Percentiles rank a stretch among this genome's conserved stretches.
phyloP scores from a whole-genome alignment of 1,284 basidiomycete species.

The Sanghuangporus weigelae region DNA sequence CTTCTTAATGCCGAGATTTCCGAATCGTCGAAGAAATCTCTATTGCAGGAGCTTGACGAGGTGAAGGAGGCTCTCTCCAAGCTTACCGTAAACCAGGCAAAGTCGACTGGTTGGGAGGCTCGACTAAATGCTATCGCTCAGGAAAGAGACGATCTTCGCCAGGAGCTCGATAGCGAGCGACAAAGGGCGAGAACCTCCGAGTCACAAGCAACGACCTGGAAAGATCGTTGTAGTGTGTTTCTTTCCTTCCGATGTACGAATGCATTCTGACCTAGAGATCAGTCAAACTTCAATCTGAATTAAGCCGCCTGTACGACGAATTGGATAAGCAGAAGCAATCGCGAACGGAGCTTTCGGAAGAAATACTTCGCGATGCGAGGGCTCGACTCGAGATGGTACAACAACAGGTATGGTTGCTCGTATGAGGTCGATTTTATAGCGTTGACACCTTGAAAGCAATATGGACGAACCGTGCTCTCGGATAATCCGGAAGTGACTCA shows the following conservation, averaged over 20 bases:
- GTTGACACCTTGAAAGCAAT: constrained; percentile 32
- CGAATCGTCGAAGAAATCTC: constrained; percentile 72
- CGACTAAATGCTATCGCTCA: constrained; percentile 55
- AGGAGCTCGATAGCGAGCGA: constrained; percentile 74
- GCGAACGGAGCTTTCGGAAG: constrained; percentile 67
- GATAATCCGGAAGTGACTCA: constrained; percentile 58
- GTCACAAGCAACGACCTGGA: constrained; percentile 53
- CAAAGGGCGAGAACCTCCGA: constrained; percentile 71
- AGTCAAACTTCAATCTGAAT: constrained; percentile 74
- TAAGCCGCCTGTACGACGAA: constrained; percentile 56
- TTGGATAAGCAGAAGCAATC: constrained; percentile 63
- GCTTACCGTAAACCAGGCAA: constrained; percentile 62
- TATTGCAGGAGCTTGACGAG: constrained; percentile 75
- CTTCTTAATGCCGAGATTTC: constrained; percentile 79
- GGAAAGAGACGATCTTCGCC: constrained; percentile 82
- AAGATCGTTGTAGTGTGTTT: constrained; percentile 54
- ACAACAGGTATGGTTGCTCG: constrained; percentile 38
- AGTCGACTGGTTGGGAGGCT: constrained; percentile 64
- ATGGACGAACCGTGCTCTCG: constrained; percentile 35
- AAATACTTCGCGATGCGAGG: constrained; percentile 67
- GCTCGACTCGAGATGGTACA: constrained; percentile 61
- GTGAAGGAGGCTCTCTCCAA: constrained; percentile 66
- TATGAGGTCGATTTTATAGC: constrained; percentile 6
- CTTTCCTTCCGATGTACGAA: not conserved
- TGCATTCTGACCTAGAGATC: not conserved